A percentile compares a stretch with the other conserved stretches of the same genome.
These are phyloP conservation scores for Eremothecium coryli DNA, from an alignment of 1,139 yeast species.

Conservation along the genomic window DNA sequence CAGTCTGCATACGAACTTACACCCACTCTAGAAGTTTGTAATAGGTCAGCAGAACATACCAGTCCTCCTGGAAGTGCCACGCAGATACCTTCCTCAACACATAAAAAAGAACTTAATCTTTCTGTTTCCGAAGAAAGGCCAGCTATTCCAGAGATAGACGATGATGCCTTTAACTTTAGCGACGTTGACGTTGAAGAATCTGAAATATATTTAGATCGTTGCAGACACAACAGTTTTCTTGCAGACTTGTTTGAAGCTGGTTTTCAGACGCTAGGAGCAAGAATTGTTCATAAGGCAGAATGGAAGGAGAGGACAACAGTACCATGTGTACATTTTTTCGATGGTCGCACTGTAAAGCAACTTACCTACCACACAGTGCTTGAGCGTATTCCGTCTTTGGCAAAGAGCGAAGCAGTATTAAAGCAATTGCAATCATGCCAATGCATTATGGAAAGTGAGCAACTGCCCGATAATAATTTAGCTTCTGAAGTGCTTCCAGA, in stretches of 20 bases:
- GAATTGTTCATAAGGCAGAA: background rate
- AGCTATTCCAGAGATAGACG: conserved; percentile 2
- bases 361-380: conserved; percentile 1
- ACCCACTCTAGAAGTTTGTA: no score
- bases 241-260: conserved; percentile 1
- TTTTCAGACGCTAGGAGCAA: conserved; percentile 3
- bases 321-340: conserved; percentile 1
- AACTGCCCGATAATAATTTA: background rate
- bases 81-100: no score
- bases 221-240: background rate
- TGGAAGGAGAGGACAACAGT: background rate
- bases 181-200: conserved; percentile 1
- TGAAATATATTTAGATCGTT: conserved; percentile 2
- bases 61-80: no score
- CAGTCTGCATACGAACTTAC: no score
- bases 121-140: no score
- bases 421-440: background rate
- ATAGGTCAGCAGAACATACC: no score
- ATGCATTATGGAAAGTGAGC: conserved; percentile 1
- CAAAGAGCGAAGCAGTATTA: background rate
- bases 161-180: background rate
- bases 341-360: background rate
- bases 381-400: conserved; percentile 1
- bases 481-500: background rate
- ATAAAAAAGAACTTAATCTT: no score